Evolutionary conservation across 2,329 filamentous ascomycete genomes (phyloP).

Genomic region (Leptosphaerulina australis): DNA sequence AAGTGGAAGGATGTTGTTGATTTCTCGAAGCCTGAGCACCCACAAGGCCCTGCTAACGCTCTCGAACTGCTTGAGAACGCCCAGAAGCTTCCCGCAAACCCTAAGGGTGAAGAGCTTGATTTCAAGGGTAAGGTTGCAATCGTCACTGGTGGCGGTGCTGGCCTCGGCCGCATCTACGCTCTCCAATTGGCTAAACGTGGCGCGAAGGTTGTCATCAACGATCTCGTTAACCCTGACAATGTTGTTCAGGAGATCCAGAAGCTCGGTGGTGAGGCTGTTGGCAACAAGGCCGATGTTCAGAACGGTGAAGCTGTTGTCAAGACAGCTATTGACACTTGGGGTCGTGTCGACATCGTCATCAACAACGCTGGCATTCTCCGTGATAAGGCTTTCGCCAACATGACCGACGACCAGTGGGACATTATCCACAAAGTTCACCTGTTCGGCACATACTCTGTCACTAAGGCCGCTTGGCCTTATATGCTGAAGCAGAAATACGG

Average conservation of each 20-base stretch:
- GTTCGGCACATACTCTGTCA: conserved; percentile 92
- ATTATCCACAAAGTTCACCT: conserved; percentile 91
- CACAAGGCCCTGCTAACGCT: conserved; percentile 85
- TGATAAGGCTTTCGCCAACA: conserved; percentile 97
- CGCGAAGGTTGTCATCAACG: conserved; percentile 90
- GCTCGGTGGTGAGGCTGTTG: conserved; percentile 84
- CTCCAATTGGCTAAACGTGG: conserved; percentile 85
- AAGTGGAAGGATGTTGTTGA: conserved; percentile 89
- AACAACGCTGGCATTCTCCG: conserved; percentile 98
- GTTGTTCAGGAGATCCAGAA: conserved; percentile 93
- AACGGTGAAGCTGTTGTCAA: conserved; percentile 92
- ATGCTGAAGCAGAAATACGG: conserved; percentile 99
- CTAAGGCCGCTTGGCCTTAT: conserved; percentile 96
- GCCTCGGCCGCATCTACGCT: conserved; percentile 88
- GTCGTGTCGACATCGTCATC: conserved; percentile 90
- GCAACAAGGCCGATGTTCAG: conserved; percentile 91
- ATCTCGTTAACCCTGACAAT: conserved; percentile 87
- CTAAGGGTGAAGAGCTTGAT: conserved; percentile 41
- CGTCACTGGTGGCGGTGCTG: conserved; percentile 47
- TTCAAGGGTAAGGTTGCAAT: conserved; percentile 49
- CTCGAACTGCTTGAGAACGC: conserved; percentile 65
- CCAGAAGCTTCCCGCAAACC: conserved; percentile 38
- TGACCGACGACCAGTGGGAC: conserved; percentile 94
- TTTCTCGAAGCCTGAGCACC: conserved; percentile 83
- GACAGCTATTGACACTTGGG: conserved; percentile 89